Conservation (phyloP, 2,329 filamentous ascomycete species). For the Arthrobotrys sinensis region DNA sequence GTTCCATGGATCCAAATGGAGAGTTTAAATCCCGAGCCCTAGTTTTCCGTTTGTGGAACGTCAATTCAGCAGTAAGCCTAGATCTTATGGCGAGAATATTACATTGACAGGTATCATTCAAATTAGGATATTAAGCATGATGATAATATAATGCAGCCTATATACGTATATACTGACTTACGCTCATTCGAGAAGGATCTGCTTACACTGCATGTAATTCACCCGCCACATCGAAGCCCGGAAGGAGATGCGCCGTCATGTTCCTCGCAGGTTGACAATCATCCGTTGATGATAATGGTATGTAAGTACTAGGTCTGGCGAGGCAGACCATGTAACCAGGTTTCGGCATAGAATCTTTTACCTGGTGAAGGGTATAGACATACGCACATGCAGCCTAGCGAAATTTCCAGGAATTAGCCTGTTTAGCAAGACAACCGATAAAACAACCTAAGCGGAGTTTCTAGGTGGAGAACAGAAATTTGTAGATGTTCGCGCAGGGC, state of each 20-base stretch:
- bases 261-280: conserved; percentile 30
- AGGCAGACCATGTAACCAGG: conserved; percentile 20
- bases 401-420: conserved; percentile 57
- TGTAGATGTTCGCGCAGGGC: background rate
- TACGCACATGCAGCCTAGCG: conserved; percentile 37
- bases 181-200: background rate
- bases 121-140: background rate
- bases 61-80: background rate
- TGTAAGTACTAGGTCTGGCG: background rate
- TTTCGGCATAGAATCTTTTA: conserved; percentile 36
- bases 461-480: conserved; percentile 14
- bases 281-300: conserved; percentile 24
- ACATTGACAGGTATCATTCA: background rate
- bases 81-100: background rate
- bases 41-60: background rate
- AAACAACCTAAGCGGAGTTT: conserved; percentile 39
- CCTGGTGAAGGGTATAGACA: conserved; percentile 23
- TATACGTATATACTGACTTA: background rate
- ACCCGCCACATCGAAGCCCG: conserved; percentile 22
- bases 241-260: conserved; percentile 45
- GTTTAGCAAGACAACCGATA: conserved; percentile 24
- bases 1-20: too few species aligned
- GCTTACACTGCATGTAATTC: background rate
- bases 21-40: background rate
- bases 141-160: conserved; percentile 4